phyloP scores from a whole-genome alignment of 768 basidiomycete genomes.

The Tulasnella sp. region DNA sequence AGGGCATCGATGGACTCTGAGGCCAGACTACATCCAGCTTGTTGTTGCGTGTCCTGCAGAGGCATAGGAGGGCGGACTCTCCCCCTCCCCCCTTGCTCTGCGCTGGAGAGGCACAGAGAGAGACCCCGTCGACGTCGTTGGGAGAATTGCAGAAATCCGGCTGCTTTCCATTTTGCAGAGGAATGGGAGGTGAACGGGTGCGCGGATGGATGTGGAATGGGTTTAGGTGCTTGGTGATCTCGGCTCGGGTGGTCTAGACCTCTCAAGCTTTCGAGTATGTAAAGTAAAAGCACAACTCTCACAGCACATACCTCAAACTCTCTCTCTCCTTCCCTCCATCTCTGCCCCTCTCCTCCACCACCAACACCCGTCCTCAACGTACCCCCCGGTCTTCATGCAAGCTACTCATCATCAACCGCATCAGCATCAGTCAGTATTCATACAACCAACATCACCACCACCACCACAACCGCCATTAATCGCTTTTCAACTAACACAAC shows the following conservation, averaged over 20 bases:
- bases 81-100: too few relatives aligned
- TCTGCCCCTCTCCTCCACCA: neutral
- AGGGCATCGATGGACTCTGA: neutral
- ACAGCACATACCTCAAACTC: constrained; percentile 6
- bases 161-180: neutral
- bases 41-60: neutral
- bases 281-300: constrained; percentile 8
- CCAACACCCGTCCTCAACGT: neutral
- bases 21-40: neutral
- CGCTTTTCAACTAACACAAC: constrained; percentile 1
- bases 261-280: neutral
- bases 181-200: neutral
- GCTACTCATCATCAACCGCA: neutral
- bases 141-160: neutral
- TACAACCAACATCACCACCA: neutral
- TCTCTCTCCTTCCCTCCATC: neutral
- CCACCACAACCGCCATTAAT: neutral
- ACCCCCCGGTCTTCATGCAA: neutral
- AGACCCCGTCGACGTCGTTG: neutral
- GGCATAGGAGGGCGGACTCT: neutral
- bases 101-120: neutral
- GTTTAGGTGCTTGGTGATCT: constrained; percentile 2
- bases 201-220: neutral
- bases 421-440: constrained; percentile 1
- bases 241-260: constrained; percentile 2